Conservation (phyloP, 2,329 filamentous ascomycete genomes). For the Fulvia fulva region DNA sequence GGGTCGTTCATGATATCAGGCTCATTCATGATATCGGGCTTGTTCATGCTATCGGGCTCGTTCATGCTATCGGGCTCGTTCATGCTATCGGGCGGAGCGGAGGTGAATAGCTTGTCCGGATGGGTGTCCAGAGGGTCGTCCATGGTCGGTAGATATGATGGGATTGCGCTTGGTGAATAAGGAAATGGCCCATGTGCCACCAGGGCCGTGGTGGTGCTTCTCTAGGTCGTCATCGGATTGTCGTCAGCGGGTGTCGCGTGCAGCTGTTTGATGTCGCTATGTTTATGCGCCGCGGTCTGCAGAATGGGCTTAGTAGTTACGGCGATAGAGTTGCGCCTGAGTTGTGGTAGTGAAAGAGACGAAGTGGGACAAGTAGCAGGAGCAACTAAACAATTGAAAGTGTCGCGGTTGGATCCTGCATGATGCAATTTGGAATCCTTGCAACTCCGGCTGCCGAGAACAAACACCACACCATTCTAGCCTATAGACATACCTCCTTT, state of each 20-base stretch:
- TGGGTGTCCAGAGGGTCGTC: slow-evolving; percentile 9
- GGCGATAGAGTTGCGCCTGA: no score
- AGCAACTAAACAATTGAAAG: no score
- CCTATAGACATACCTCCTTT: no score
- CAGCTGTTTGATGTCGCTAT: background rate
- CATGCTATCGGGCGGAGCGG: slow-evolving; percentile 43
- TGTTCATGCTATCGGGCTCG: slow-evolving; percentile 41
- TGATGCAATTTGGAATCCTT: no score
- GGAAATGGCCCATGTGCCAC: slow-evolving; percentile 6
- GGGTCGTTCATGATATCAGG: slow-evolving; percentile 45
- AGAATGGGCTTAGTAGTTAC: no score
- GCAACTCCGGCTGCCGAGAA: no score
- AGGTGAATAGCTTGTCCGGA: background rate
- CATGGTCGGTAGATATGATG: slow-evolving; percentile 6
- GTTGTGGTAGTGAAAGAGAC: no score
- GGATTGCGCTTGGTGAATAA: background rate
- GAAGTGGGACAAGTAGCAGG: no score
- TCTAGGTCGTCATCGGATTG: slow-evolving; percentile 10
- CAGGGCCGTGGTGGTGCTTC: slow-evolving; percentile 2
- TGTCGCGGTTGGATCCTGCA: no score
- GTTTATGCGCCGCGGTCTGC: no score
- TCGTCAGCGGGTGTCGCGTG: background rate
- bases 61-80: slow-evolving; percentile 42
- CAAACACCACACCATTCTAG: no score
- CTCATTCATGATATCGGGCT: slow-evolving; percentile 45